Evolutionary conservation across 495 filamentous ascomycete genomes (phyloP), one percentile per base, ranked within the genome.

Genomic region (Bathelium albidoporum): DNA sequence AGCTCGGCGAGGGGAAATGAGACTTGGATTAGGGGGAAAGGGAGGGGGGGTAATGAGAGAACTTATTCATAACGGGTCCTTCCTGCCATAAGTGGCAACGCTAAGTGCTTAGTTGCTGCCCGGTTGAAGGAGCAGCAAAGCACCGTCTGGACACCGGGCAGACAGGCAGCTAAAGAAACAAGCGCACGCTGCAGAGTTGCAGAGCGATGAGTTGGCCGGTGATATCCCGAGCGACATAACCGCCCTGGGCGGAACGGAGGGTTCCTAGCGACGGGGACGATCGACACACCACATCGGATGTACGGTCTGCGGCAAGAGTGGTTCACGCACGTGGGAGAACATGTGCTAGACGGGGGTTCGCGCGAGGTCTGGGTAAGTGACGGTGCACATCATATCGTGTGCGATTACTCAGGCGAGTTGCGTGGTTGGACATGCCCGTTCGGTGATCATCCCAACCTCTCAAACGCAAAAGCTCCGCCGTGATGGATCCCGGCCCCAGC

Each of bases 351-450:
- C 49, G 49, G 16, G 44, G 49, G 20, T 49, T n/a, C 29, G 20
- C 10, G 29, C 1, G 20, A 55, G n/a, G 4, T 26, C 2, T 4
- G 49, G 24, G 49, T 10, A 55, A 29, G 2, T 24, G 20, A 29
- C 26, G 20, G 20, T 29, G 49, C 49, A 55, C 10, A 55, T 55
- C 49, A 10, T 55, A 24, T 55, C 49, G 49, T 55, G 20, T 55
- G 16, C 3, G 49, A 55, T 55, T 55, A 55, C 49, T 55, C 22
- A 24, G 20, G n/a, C 49, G 49, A 55, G 20, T 55, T n/a, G n/a
- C n/a, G n/a, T n/a, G n/a, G n/a, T n/a, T 55, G 49, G 49, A 55
- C 49, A 55, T 55, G n/a, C 49, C 49, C 4, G 9, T 55, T 55
- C 16, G 22, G 49, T 55, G 16, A 49, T 49, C 43, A 18, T 55